These are phyloP conservation scores for Trichoderma hamatum DNA, from an alignment of 2,329 filamentous ascomycete genomes.

Conservation along the genomic window DNA sequence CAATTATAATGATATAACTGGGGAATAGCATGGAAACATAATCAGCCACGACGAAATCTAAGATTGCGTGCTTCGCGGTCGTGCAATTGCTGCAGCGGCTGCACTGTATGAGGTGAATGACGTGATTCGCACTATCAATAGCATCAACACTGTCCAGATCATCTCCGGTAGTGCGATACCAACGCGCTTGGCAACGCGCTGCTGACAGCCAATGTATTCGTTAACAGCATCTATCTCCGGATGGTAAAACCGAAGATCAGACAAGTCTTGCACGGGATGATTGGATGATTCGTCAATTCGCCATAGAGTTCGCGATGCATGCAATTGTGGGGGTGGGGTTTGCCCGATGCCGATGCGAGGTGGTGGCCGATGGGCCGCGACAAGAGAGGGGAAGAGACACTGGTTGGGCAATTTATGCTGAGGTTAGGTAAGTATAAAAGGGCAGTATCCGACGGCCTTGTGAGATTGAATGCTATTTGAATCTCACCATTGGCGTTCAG, in stretches of 20 bases:
- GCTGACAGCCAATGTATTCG: background rate
- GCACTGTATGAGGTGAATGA: slow-evolving; percentile 18
- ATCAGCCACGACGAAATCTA: background rate
- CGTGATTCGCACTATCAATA: slow-evolving; percentile 29
- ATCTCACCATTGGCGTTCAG: background rate
- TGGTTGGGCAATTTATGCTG: background rate
- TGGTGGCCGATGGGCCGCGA: slow-evolving; percentile 14
- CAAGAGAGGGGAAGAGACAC: slow-evolving; percentile 18
- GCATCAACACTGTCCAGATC: slow-evolving; percentile 26
- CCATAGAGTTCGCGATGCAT: slow-evolving; percentile 25
- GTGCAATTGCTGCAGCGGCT: slow-evolving; percentile 13
- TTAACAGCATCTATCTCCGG: slow-evolving; percentile 6
- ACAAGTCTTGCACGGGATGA: slow-evolving; percentile 6
- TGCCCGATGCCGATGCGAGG: slow-evolving; percentile 8
- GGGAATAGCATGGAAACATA: slow-evolving; percentile 5
- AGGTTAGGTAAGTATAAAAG: background rate
- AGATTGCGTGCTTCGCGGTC: slow-evolving; percentile 23
- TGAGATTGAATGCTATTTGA: background rate
- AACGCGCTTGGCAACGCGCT: background rate
- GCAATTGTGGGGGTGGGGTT: slow-evolving; percentile 27
- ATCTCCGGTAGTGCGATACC: slow-evolving; percentile 1
- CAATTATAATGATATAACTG: background rate
- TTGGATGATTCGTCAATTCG: slow-evolving; percentile 26
- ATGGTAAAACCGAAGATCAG: slow-evolving; percentile 9
- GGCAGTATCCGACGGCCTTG: background rate